Evolutionary conservation across 257 asterid species (phyloP).

Genomic region (Lycium barbarum): DNA sequence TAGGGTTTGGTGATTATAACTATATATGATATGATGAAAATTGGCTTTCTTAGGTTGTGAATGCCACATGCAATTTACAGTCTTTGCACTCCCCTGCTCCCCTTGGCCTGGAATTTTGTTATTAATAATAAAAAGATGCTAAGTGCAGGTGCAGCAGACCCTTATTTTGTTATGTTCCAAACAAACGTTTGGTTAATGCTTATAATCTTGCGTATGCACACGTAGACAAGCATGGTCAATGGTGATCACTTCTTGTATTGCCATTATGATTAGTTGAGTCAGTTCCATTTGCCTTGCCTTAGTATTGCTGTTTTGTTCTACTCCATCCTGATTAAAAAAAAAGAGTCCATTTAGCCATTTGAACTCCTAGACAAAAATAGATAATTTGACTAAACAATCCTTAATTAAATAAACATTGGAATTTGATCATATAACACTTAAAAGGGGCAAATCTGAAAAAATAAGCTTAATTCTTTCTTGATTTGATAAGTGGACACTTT

Average conservation of each 20-base stretch:
- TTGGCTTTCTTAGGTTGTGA: constrained; percentile 24
- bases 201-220: not conserved
- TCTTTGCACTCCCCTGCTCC: not conserved
- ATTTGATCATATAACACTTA: too few species aligned
- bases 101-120: not conserved
- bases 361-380: too few species aligned
- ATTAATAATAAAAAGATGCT: not conserved
- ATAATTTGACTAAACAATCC: too few species aligned
- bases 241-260: not conserved
- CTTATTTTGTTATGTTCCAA: not conserved
- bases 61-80: constrained; percentile 7
- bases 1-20: not conserved
- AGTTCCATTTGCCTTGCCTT: not conserved
- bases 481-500: too few species aligned
- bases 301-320: constrained; percentile 16
- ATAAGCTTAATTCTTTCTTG: too few species aligned
- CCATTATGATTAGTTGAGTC: not conserved
- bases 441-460: too few species aligned
- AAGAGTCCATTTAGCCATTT: too few species aligned
- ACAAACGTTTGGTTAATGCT: constrained; percentile 2
- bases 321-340: too few species aligned
- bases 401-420: too few species aligned
- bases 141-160: constrained; percentile 12
- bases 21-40: not conserved
- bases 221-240: not conserved